Evolutionary conservation across 106 monocot genomes (phyloP), one percentile per base, ranked within the genome.

Genomic region (Dactylorhiza incarnata): DNA sequence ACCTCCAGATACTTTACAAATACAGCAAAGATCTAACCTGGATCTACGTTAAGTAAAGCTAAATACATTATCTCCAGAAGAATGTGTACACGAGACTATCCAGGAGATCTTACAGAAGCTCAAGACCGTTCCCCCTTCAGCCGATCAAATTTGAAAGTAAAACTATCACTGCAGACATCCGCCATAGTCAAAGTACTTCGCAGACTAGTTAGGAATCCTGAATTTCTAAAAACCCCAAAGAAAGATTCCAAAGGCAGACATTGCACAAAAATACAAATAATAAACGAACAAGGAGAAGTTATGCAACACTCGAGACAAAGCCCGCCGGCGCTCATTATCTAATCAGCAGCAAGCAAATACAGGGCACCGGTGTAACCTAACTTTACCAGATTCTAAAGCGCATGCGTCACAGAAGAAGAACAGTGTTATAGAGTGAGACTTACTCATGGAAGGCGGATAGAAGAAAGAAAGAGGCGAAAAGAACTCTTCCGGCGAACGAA

Each of bases 361-460:
- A 61, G 61, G 7, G n/a, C 61, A 61, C 29, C 13, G 13, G 7
- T 8, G 0, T 29, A 29, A 29, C 22, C 19, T 58, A 29, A 26
- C 26, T 65, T 25, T 26, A 65, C 26, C 65, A 65, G 65, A 65
- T 5, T 65, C 25, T 25, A 25, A 65, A 51, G 0, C 59, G n/a
- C 13, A 17, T 17, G n/a, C 45, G 43, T 68, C 2, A 1, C 2
- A 59, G 19, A 17, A 45, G 44, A 69, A 24, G 45, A 37, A 77
- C 29, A 29, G 29, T 29, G 29, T 29, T 29, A 2, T 4, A n/a
- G 16, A 53, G 19, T 2, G 45, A 49, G 71, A 37, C 81, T 45
- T 78, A 85, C 86, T 86, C 86, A 29, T 83, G 82, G 72, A 82
- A 86, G 7, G 86, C 82, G 72, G 86, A 82, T 44, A 86, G 79